These are phyloP conservation scores for Schoenoplectus triqueter DNA, from an alignment of 202 grass and related monocot genomes.

Conservation along the genomic window DNA sequence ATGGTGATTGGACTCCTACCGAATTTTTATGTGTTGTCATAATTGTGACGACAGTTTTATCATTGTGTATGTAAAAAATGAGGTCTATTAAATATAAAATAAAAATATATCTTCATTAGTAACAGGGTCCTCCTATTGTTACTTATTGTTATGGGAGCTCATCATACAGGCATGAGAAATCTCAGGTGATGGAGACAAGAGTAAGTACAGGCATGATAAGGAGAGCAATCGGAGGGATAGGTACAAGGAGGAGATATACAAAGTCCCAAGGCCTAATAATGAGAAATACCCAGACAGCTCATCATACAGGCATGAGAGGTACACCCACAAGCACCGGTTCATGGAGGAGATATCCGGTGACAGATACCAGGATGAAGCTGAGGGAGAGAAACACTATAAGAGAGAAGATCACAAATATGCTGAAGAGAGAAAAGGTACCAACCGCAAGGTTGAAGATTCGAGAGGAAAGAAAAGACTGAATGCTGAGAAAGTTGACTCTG, in stretches of 20 bases:
- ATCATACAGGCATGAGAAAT: neutral
- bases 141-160: too few relatives aligned
- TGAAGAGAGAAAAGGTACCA: slow-evolving; percentile 39
- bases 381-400: slow-evolving; percentile 38
- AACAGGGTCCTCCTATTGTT: too few relatives aligned
- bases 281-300: slow-evolving; percentile 40
- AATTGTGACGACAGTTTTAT: too few relatives aligned
- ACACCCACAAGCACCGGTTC: slow-evolving; percentile 25
- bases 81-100: too few relatives aligned
- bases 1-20: too few relatives aligned
- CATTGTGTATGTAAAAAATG: too few relatives aligned
- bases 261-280: slow-evolving; percentile 39
- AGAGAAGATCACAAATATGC: slow-evolving; percentile 30
- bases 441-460: slow-evolving; percentile 46
- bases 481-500: slow-evolving; percentile 41
- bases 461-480: slow-evolving; percentile 50
- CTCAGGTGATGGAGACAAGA: neutral
- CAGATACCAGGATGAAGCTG: slow-evolving; percentile 35
- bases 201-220: slow-evolving; percentile 34
- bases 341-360: slow-evolving; percentile 48
- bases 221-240: slow-evolving; percentile 29
- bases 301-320: slow-evolving; percentile 52
- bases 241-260: slow-evolving; percentile 44
- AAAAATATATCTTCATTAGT: too few relatives aligned
- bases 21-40: too few relatives aligned